These are phyloP conservation scores for Claviceps africana DNA, from an alignment of 2,329 filamentous ascomycete genomes.

Conservation along the genomic window DNA sequence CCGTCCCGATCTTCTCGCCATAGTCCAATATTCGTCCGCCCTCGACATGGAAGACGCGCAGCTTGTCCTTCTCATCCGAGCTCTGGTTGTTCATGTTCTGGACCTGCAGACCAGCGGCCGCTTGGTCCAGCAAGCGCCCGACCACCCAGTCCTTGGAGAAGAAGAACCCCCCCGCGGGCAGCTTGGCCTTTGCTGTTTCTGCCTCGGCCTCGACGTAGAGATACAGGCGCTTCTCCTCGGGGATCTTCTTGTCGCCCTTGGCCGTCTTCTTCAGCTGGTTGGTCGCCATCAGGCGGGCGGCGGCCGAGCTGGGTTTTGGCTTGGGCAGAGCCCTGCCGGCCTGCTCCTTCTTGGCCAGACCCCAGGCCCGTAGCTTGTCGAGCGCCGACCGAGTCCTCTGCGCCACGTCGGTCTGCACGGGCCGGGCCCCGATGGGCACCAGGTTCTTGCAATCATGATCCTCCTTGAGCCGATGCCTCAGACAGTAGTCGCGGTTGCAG, in stretches of 20 bases:
- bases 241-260: constrained; percentile 76
- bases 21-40: constrained; percentile 78
- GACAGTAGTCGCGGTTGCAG: constrained; percentile 63
- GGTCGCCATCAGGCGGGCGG: constrained; percentile 52
- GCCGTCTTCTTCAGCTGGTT: constrained; percentile 73
- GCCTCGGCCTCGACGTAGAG: constrained; percentile 81
- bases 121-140: constrained; percentile 65
- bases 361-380: constrained; percentile 67
- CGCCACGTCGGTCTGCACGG: constrained; percentile 29
- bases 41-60: constrained; percentile 88
- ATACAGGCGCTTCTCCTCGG: constrained; percentile 76
- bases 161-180: constrained; percentile 68
- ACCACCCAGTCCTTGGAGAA: constrained; percentile 82
- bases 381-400: constrained; percentile 64
- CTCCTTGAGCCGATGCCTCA: constrained; percentile 62
- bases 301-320: constrained; percentile 46
- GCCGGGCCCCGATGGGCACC: constrained; percentile 38
- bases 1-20: constrained; percentile 65
- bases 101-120: constrained; percentile 63
- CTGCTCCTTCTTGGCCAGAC: constrained; percentile 54
- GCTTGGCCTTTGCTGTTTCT: constrained; percentile 69
- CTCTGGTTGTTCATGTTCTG: constrained; percentile 74
- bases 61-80: constrained; percentile 59
- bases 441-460: constrained; percentile 78
- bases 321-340: constrained; percentile 46